Base-by-base conservation (phyloP, 1,284 basidiomycete genomes). In the Fomes fomentarius region DNA sequence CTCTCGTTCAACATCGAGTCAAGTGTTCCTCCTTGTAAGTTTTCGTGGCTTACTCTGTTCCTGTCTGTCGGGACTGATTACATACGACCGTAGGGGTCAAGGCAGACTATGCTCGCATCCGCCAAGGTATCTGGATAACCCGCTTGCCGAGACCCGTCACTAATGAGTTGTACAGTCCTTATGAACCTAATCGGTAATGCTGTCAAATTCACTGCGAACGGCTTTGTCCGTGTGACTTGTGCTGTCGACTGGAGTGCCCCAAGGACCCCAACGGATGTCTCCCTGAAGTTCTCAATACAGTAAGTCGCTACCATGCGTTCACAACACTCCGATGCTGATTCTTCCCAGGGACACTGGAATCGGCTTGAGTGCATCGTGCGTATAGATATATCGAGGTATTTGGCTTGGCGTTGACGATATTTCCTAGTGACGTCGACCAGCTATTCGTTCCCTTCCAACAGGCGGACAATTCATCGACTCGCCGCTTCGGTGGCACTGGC, bases 111-210 rank as follows among this genome's bases (percentile, higher is more conserved):
- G 83, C 85, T 6, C 80, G 86, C 17, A 87, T 89, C 50, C 79
- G 85, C 51, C 85, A 89, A 80, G 81, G 85, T 83, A 63, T 48
- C 62, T 40, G 9, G 21, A 31, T 54, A 19, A 11, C 11, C 17
- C 14, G 35, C 58, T 14, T 1, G 4, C 14, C 25, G 6, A 6
- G 14, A 8, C 8, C 9, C 5, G 17, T 30, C 6, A 5, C 12
- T 34, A 8, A 4, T 2, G 17, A 24, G 7, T 7, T 35, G 15
- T 49, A 8, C 54, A 84, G 85, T 88, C 14, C 70, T 88, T 28
- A 87, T 87, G 85, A 89, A 89, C 63, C 69, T 89, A 38, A 85
- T 89, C 52, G 85, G 85, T 9, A 89, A 89, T 64, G 85, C 85
- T 10, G 83, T 89, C 50, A 89, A 89, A 62, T 88, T 89, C 66